Evolutionary conservation across 495 filamentous ascomycete genomes (phyloP).

Genomic region (Penicillium longicatenatum): DNA sequence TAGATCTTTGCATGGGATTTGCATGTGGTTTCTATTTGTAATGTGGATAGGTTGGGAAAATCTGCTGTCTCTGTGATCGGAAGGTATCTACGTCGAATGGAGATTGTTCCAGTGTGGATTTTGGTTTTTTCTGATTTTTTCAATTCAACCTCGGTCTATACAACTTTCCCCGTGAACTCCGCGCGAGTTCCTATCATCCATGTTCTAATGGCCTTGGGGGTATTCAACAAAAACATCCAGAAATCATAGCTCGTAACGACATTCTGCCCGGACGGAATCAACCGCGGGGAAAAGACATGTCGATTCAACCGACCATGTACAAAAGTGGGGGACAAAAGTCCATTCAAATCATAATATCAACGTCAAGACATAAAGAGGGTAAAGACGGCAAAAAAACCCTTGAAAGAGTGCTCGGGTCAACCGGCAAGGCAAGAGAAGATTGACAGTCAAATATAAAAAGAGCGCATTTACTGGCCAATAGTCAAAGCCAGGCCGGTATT

Average conservation of each 20-base stretch:
- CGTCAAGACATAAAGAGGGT: constrained; percentile 16
- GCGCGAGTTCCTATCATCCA: constrained; percentile 11
- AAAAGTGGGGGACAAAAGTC: constrained; percentile 10
- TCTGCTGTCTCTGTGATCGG: background rate
- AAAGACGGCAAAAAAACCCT: constrained; percentile 15
- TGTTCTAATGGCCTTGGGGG: constrained; percentile 20
- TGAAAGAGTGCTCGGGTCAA: constrained; percentile 32
- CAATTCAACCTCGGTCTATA: constrained; percentile 23
- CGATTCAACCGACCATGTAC: constrained; percentile 37
- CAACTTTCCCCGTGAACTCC: constrained; percentile 19
- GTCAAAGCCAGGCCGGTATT: constrained; percentile 41
- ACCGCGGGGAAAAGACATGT: constrained; percentile 26
- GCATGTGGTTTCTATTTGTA: background rate
- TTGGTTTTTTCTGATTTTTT: constrained; percentile 5
- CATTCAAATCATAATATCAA: constrained; percentile 15
- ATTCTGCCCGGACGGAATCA: constrained; percentile 27
- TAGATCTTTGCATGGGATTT: background rate
- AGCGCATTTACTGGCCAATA: constrained; percentile 35
- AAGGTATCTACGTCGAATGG: background rate
- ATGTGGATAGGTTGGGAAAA: background rate
- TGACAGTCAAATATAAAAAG: constrained; percentile 1
- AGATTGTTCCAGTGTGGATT: background rate
- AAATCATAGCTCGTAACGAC: constrained; percentile 36
- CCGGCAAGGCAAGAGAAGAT: constrained; percentile 21
- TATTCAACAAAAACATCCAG: constrained; percentile 26